phyloP scores from a whole-genome alignment of 2,329 filamentous ascomycete genomes.

The Alternaria burnsii region DNA sequence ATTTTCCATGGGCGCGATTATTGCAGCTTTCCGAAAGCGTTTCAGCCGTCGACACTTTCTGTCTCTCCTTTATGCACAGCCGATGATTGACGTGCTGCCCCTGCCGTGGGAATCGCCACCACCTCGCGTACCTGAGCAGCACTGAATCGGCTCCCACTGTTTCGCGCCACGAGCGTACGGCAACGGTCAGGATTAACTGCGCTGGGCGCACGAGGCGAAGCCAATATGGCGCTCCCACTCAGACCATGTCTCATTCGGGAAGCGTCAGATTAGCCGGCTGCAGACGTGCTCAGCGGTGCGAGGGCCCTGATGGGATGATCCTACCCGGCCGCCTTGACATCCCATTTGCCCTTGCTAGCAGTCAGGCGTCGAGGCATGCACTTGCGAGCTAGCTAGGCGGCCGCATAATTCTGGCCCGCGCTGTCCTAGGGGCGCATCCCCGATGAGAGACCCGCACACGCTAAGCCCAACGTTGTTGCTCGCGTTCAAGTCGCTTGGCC shows the following conservation, averaged over 20 bases:
- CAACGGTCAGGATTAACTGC: conserved; percentile 35
- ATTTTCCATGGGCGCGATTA: conserved; percentile 38
- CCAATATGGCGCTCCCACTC: conserved; percentile 41
- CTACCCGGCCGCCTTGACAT: conserved; percentile 38
- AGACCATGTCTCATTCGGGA: conserved; percentile 36
- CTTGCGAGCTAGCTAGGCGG: conserved; percentile 33
- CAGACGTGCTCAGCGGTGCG: conserved; percentile 32
- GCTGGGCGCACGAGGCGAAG: conserved; percentile 37
- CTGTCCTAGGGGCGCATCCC: conserved; percentile 38
- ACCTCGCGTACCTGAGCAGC: conserved; percentile 46
- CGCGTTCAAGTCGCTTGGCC: conserved; percentile 33
- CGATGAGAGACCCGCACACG: conserved; percentile 43
- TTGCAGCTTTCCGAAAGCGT: conserved; percentile 46
- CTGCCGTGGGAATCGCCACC: conserved; percentile 36
- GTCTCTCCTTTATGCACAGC: conserved; percentile 47
- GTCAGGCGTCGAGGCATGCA: conserved; percentile 36
- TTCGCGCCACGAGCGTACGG: conserved; percentile 41
- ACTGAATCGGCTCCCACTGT: conserved; percentile 19
- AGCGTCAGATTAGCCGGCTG: conserved; percentile 45
- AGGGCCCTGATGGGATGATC: conserved; percentile 35
- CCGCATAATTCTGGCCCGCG: conserved; percentile 42
- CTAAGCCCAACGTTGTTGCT: conserved; percentile 44
- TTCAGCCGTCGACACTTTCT: conserved; percentile 41
- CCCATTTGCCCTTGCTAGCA: conserved; percentile 48
- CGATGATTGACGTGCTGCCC: conserved; percentile 38